Base-by-base conservation (phyloP, 2,329 filamentous ascomycete genomes). In the Ophiocordyceps robertsii region DNA sequence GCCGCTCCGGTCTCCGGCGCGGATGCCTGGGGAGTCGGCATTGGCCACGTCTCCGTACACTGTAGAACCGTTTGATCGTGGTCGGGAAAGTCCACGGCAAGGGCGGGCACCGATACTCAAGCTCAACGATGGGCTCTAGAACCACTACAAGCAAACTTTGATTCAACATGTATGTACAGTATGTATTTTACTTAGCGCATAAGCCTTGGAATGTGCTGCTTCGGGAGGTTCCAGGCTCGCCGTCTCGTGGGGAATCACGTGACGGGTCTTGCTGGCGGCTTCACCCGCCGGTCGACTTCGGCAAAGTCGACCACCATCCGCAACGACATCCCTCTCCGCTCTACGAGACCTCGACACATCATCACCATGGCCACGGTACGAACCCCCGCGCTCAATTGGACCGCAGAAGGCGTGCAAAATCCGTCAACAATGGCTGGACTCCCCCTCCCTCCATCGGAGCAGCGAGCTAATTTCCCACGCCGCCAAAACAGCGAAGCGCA, bases 401-500 rank as follows among this genome's bases (percentile, higher is more conserved):
- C 46, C 42, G 39, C 17, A 4, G 33, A 17, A 2, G 6, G 6
- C 31, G 13, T 36, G 14, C 32, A 8, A n/a, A 16, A 17, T 16
- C n/a, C n/a, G 2, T 32, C 7, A 13, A 8, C 31, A 32, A 13
- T 13, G 12, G n/a, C n/a, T 32, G 8, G 31, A 2, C 41, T 35
- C 27, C n/a, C 37, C 19, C 14, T 27, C 36, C 21, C 37, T 17
- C 30, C 33, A 21, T 19, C 32, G 29, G 33, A 40, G 46, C 32
- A 43, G 47, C 72, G 72, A 74, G 71, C 72, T 75, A 74, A 75
- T 74, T 74, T 70, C 60, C 52, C 53, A 27, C 24, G 9, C 6
- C 24, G 47, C 50, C 44, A 44, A 37, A 50, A 66, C 67, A 96
- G 90, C 84, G 88, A 78, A 95, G 87, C 79, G 89, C 90, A 75